A percentile compares a stretch with the other conserved stretches of the same genome.
These are phyloP conservation scores for Leccinum truebloodii DNA, from an alignment of 768 basidiomycete genomes.

Conservation along the genomic window DNA sequence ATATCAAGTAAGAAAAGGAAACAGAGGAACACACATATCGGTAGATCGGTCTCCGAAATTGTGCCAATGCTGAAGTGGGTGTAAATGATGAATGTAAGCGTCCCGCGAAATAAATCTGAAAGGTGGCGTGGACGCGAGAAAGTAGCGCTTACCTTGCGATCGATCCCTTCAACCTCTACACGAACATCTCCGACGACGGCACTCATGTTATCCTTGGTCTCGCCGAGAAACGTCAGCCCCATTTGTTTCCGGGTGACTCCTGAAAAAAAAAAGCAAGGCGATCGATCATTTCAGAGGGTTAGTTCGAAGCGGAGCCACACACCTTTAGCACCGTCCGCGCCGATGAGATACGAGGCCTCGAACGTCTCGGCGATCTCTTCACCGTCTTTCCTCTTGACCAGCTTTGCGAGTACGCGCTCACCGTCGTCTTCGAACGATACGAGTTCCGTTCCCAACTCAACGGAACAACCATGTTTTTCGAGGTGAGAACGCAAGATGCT, in stretches of 20 bases:
- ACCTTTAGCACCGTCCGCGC: conserved; percentile 43
- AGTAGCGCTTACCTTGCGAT: conserved; percentile 22
- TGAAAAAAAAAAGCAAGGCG: conserved; percentile 9
- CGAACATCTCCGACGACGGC: conserved; percentile 40
- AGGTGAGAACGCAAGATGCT: conserved; percentile 21
- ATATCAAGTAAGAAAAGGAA: background rate
- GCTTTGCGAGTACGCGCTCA: conserved; percentile 37
- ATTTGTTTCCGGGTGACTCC: conserved; percentile 40
- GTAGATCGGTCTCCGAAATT: conserved; percentile 12
- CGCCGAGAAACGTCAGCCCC: conserved; percentile 44
- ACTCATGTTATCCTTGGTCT: conserved; percentile 32
- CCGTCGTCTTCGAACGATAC: conserved; percentile 42
- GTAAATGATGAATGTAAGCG: background rate
- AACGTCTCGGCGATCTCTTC: conserved; percentile 30
- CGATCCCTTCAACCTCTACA: conserved; percentile 30
- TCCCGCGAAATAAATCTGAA: background rate
- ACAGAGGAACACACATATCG: conserved; percentile 5
- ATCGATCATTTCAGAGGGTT: too few relatives aligned
- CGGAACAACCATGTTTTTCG: conserved; percentile 24
- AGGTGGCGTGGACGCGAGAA: background rate
- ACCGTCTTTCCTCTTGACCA: conserved; percentile 31
- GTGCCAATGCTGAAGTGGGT: conserved; percentile 28
- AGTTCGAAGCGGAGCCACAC: background rate
- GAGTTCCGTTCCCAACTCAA: conserved; percentile 50
- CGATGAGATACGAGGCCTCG: conserved; percentile 38